Conservation (phyloP, 352 stramenopile genomes). For the Thraustotheca clavata region DNA sequence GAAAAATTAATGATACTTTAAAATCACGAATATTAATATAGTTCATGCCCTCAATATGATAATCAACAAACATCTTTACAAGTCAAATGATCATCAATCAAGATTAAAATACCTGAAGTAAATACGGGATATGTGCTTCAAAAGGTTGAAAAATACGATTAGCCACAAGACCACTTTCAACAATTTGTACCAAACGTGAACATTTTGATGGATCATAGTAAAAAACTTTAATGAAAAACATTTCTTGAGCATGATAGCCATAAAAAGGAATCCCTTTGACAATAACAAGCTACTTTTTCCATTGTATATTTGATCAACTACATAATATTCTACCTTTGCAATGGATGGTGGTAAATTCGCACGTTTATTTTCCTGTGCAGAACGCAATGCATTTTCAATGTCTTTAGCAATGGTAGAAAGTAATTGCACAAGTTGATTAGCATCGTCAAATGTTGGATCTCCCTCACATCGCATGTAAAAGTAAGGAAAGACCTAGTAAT, state of each 20-base stretch:
- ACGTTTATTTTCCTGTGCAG: constrained; percentile 23
- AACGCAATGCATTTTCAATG: constrained; percentile 42
- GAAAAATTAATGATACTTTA: constrained; percentile 31
- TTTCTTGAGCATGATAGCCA: constrained; percentile 62
- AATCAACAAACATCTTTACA: constrained; percentile 79
- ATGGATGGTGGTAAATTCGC: constrained; percentile 26
- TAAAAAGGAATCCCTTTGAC: constrained; percentile 86
- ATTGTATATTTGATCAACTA: neutral
- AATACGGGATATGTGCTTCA: constrained; percentile 83
- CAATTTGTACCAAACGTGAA: constrained; percentile 54
- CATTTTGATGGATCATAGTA: constrained; percentile 72
- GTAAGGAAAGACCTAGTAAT: constrained; percentile 76
- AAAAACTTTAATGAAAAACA: constrained; percentile 85
- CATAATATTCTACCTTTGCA: constrained; percentile 45
- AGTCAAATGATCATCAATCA: neutral
- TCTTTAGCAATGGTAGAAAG: constrained; percentile 64
- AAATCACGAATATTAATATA: constrained; percentile 56
- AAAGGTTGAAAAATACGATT: constrained; percentile 76
- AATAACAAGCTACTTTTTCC: constrained; percentile 53
- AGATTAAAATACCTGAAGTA: constrained; percentile 53
- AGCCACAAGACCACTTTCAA: constrained; percentile 75
- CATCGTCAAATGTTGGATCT: constrained; percentile 56
- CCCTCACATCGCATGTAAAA: constrained; percentile 80
- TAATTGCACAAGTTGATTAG: constrained; percentile 39
- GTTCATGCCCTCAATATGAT: constrained; percentile 91